These are phyloP conservation scores for Emydomyces testavorans DNA, from an alignment of 2,329 filamentous ascomycete species.

Conservation along the genomic window DNA sequence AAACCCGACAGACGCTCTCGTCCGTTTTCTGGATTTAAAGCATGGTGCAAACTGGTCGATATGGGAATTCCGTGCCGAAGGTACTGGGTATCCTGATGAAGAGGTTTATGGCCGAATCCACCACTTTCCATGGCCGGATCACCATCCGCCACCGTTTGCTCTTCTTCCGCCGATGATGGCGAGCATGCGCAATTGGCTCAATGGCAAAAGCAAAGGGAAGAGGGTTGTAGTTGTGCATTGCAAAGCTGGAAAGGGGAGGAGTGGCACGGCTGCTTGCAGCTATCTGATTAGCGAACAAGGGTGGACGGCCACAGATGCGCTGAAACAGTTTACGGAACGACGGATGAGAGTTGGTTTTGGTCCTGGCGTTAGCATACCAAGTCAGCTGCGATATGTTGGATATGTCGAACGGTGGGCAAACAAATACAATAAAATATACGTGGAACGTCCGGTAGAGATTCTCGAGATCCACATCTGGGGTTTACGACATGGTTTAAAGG, in stretches of 20 bases:
- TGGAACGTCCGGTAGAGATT: slow-evolving; percentile 73
- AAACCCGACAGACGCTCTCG: slow-evolving; percentile 78
- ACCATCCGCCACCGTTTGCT: slow-evolving; percentile 87
- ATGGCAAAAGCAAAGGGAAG: slow-evolving; percentile 31
- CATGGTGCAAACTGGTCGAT: slow-evolving; percentile 82
- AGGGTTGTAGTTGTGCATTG: slow-evolving; percentile 88
- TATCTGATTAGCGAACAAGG: slow-evolving; percentile 83
- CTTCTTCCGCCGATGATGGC: slow-evolving; percentile 81
- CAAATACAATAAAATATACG: slow-evolving; percentile 59
- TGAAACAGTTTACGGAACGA: slow-evolving; percentile 61
- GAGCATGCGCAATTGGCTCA: slow-evolving; percentile 82
- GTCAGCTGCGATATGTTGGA: slow-evolving; percentile 72
- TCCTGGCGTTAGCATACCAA: slow-evolving; percentile 81
- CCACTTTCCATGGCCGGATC: slow-evolving; percentile 94
- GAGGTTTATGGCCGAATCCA: slow-evolving; percentile 75
- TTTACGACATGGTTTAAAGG: slow-evolving; percentile 72
- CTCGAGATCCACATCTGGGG: slow-evolving; percentile 87
- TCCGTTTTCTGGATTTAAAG: slow-evolving; percentile 74
- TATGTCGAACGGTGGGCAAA: slow-evolving; percentile 85
- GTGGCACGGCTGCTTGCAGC: slow-evolving; percentile 74
- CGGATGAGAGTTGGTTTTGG: slow-evolving; percentile 87
- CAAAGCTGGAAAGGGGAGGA: slow-evolving; percentile 91
- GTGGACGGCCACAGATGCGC: slow-evolving; percentile 53
- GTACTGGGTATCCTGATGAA: slow-evolving; percentile 85
- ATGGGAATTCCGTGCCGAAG: slow-evolving; percentile 96